Base-by-base conservation (phyloP, 805 yeast species). In the Candida coquimbonensis region DNA sequence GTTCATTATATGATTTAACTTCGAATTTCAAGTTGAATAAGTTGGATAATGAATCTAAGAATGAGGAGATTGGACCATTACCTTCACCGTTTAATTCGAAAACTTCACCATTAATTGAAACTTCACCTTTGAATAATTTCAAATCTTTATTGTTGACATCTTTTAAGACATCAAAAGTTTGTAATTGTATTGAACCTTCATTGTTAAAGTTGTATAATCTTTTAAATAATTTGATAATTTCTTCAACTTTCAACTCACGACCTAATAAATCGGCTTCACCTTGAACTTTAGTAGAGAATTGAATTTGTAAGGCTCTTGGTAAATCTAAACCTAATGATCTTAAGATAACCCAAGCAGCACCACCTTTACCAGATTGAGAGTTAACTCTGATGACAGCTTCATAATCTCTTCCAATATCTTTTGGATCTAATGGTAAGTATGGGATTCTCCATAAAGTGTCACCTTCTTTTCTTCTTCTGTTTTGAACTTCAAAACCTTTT, bases 361-460 rank as follows among this genome's bases (percentile, higher is more conserved):
- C 91, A 61, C 91, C 91, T 65, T 83, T 83, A 64, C 91, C 91
- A n/a, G 87, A 80, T 68, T 83, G 91, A 21, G 91, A 83, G 68
- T 83, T 83, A 57, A 83, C 90, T 71, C 91, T 74, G 60, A 83
- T 83, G 48, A 83, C 86, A 45, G 89, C 90, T 68, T 83, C 91
- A 63, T 83, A 83, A 55, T 75, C 82, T 70, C 88, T 74, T 46
- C 91, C 91, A 54, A 83, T 79, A 63, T 83, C 91, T 65, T 80
- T 73, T 56, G 91, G 91, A 69, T 83, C 91, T 63, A 83, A 73
- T 49, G 91, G 89, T 59, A 83, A 70, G 70, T 83, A 83, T 46
- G 91, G 91, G 53, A 83, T 74, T 57, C 71, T 70, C 91, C 91
- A 83, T 49, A 67, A 64, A 46, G 64, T 58, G 51, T 74, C 74